A percentile compares a stretch with the other conserved stretches of the same genome.
phyloP scores from a whole-genome alignment of 768 basidiomycete genomes.

The Sporobolomyces phaffii region DNA sequence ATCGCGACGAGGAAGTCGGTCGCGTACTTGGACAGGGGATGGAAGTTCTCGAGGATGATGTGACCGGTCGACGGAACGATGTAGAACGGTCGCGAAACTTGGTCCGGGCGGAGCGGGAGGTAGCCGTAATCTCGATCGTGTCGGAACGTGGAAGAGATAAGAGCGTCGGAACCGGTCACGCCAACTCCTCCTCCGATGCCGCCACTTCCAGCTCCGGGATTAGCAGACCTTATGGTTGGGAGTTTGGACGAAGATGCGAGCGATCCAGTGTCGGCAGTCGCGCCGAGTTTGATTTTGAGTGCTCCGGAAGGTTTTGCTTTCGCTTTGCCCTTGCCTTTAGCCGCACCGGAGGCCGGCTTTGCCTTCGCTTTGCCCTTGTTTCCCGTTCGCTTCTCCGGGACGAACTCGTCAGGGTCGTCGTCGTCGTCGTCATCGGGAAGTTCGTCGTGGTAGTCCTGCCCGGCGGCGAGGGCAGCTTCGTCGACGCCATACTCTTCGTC shows the following conservation, averaged over 20 bases:
- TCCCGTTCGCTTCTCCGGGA: slow-evolving; percentile 1
- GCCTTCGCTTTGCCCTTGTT: slow-evolving; percentile 1
- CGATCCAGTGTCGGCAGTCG: neutral
- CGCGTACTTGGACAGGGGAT: slow-evolving; percentile 93
- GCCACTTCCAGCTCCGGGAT: too few relatives aligned
- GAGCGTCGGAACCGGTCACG: slow-evolving; percentile 1
- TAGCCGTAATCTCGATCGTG: slow-evolving; percentile 63
- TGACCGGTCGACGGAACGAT: slow-evolving; percentile 72
- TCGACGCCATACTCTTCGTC: slow-evolving; percentile 28
- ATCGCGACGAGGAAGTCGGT: slow-evolving; percentile 98
- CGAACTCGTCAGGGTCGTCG: slow-evolving; percentile 21
- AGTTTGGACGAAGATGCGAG: slow-evolving; percentile 11
- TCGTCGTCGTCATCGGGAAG: neutral
- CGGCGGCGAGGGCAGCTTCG: neutral
- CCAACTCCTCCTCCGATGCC: too few relatives aligned
- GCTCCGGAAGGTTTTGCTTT: slow-evolving; percentile 18
- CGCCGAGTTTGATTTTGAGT: neutral
- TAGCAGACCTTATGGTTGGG: slow-evolving; percentile 1
- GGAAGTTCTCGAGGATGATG: slow-evolving; percentile 96
- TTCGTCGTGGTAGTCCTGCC: neutral
- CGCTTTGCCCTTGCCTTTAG: slow-evolving; percentile 2
- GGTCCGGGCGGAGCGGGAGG: slow-evolving; percentile 82
- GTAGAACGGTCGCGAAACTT: slow-evolving; percentile 87
- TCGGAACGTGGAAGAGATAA: slow-evolving; percentile 21
- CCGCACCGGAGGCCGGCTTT: neutral